phyloP scores from a whole-genome alignment of 2,329 filamentous ascomycete genomes.

The Ophiostoma australiae region DNA sequence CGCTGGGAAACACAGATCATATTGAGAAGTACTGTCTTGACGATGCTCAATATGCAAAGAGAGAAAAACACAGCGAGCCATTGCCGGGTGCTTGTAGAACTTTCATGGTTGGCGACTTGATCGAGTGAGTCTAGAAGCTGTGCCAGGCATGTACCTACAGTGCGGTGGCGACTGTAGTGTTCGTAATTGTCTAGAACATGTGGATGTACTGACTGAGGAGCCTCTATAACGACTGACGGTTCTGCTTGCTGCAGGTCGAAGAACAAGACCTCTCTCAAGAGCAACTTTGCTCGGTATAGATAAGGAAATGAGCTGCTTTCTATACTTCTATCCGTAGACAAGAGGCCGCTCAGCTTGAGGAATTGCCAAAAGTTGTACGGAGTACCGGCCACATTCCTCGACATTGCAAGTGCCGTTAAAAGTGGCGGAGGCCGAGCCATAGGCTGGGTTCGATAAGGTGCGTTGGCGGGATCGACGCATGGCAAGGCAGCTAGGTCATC shows the following conservation, averaged over 20 bases:
- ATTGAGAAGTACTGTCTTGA: conserved; percentile 49
- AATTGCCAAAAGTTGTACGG: conserved; percentile 51
- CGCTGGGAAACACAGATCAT: conserved; percentile 34
- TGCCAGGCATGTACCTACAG: conserved; percentile 47
- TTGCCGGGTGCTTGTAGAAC: conserved; percentile 39
- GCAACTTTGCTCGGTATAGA: conserved; percentile 50
- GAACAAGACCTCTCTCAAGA: conserved; percentile 52
- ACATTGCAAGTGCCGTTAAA: conserved; percentile 47
- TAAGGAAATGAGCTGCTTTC: conserved; percentile 48
- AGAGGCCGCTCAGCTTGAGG: conserved; percentile 45
- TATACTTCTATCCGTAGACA: conserved; percentile 45
- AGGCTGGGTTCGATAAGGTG: conserved; percentile 39
- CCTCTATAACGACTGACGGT: conserved; percentile 41
- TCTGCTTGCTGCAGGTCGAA: conserved; percentile 50
- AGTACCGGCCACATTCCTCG: conserved; percentile 47
- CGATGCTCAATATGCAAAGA: conserved; percentile 55
- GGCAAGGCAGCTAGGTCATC: conserved; percentile 44
- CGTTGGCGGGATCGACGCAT: conserved; percentile 37
- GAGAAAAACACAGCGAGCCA: conserved; percentile 52
- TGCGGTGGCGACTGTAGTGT: conserved; percentile 43
- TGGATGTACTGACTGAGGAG: conserved; percentile 34
- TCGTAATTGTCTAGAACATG: conserved; percentile 42
- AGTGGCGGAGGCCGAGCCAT: conserved; percentile 45
- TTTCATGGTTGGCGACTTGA: conserved; percentile 38
- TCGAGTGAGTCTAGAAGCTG: conserved; percentile 53